A percentile compares a stretch with the other conserved stretches of the same genome.
These are phyloP conservation scores for Puccinia coronata DNA, from an alignment of 1,284 basidiomycete genomes.

Conservation along the genomic window DNA sequence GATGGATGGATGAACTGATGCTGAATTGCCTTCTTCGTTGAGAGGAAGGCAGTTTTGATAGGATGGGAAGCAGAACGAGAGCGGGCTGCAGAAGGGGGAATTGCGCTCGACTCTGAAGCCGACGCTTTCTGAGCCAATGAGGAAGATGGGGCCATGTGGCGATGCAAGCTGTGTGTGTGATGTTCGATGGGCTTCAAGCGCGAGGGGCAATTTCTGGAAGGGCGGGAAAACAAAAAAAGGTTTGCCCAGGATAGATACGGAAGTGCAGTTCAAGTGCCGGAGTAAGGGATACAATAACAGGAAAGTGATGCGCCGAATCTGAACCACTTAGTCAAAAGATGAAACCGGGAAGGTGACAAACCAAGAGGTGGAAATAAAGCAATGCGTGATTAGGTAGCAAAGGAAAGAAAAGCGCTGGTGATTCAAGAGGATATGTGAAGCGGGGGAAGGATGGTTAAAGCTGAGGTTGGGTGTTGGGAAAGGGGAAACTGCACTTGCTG, in stretches of 20 bases:
- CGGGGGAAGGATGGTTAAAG: no score
- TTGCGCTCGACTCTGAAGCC: neutral
- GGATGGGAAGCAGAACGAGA: slow-evolving; percentile 15
- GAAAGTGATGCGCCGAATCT: no score
- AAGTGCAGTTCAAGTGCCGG: neutral
- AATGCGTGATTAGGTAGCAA: no score
- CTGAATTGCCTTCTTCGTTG: slow-evolving; percentile 2
- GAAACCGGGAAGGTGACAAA: no score
- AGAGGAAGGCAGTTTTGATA: slow-evolving; percentile 3
- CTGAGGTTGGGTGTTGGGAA: no score
- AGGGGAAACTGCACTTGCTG: no score
- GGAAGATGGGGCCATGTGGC: neutral
- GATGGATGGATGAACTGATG: neutral
- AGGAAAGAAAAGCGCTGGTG: no score
- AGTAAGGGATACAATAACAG: neutral
- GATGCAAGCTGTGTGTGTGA: neutral
- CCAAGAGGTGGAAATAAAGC: no score
- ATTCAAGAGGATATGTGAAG: no score
- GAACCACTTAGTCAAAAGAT: no score
- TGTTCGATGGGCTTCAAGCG: neutral
- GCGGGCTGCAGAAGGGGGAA: neutral
- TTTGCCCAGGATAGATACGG: neutral
- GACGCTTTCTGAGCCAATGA: neutral
- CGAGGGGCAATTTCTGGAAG: neutral
- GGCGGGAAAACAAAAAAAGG: neutral